These are phyloP conservation scores for Backusella australiensis DNA, from an alignment of 192 early-diverging fungal species.

Conservation along the genomic window DNA sequence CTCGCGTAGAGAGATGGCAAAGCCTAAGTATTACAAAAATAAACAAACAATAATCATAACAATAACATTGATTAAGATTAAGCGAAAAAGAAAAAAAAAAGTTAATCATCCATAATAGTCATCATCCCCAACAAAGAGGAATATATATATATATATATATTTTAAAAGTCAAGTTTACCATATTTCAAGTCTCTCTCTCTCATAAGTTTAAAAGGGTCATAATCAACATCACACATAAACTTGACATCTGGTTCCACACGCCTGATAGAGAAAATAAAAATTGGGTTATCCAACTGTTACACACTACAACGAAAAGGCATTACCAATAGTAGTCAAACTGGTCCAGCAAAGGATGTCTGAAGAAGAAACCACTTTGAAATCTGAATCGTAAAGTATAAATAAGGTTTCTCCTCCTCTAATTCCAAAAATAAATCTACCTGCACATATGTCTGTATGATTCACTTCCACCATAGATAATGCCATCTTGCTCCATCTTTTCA, in stretches of 20 bases:
- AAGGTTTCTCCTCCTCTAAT: not conserved
- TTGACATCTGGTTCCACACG: constrained; percentile 74
- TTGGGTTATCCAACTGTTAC: not conserved
- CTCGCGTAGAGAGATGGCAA: constrained; percentile 63
- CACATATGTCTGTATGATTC: constrained; percentile 77
- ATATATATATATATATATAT: not conserved
- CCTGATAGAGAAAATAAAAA: not conserved
- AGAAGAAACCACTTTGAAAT: constrained; percentile 76
- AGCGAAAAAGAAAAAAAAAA: too few relatives aligned
- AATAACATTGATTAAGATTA: not conserved
- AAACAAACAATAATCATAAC: not conserved
- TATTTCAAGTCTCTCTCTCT: constrained; percentile 64
- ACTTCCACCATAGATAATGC: constrained; percentile 60
- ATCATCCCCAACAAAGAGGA: not conserved
- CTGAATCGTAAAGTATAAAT: constrained; percentile 18
- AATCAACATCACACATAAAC: constrained; percentile 69
- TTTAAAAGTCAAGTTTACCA: constrained; percentile 21
- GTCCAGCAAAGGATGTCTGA: constrained; percentile 61
- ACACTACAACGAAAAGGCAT: constrained; percentile 15
- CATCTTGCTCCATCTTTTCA: constrained; percentile 49
- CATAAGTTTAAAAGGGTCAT: constrained; percentile 75
- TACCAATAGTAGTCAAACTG: constrained; percentile 86
- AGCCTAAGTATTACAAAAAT: constrained; percentile 29
- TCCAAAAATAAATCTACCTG: constrained; percentile 34
- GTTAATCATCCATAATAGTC: not conserved